Evolutionary conservation across 805 yeast species (phyloP).

Genomic region (Candida patagonica): DNA sequence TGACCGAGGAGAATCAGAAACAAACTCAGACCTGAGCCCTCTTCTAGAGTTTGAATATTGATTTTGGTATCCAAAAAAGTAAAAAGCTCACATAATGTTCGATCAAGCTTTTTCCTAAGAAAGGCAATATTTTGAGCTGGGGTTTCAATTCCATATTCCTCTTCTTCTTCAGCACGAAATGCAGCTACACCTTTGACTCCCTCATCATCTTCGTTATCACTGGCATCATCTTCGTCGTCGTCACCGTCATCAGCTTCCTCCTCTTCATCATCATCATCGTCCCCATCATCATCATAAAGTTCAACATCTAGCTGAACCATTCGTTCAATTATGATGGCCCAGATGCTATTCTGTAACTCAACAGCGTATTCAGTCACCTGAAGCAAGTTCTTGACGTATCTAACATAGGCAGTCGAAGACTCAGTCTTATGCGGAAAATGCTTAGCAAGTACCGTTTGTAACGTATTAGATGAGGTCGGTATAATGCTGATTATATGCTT

Average conservation of each 20-base stretch:
- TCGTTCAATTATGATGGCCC: constrained; percentile 74
- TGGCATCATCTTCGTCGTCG: constrained; percentile 24
- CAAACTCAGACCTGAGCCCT: constrained; percentile 56
- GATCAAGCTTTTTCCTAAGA: constrained; percentile 58
- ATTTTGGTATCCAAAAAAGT: constrained; percentile 40
- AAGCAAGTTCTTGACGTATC: constrained; percentile 60
- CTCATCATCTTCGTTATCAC: constrained; percentile 27
- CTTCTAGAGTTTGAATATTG: constrained; percentile 40
- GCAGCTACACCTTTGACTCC: constrained; percentile 13
- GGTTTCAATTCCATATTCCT: constrained; percentile 26
- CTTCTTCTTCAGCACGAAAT: constrained; percentile 14
- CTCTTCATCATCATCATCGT: constrained; percentile 64
- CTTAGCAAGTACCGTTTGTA: constrained; percentile 48
- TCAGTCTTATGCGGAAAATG: constrained; percentile 77
- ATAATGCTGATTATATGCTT: constrained; percentile 56
- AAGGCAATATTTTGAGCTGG: constrained; percentile 27
- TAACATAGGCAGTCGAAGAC: constrained; percentile 41
- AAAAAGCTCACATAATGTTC: constrained; percentile 51
- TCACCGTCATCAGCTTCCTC: constrained; percentile 39
- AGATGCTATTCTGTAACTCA: constrained; percentile 62
- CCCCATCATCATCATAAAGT: constrained; percentile 79
- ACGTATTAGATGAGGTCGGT: constrained; percentile 68
- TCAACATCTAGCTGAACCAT: constrained; percentile 86
- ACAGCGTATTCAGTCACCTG: constrained; percentile 56
- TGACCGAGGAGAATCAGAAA: constrained; percentile 68